Base-by-base conservation (phyloP, 495 filamentous ascomycete genomes). In the Staphylotrichum tortipilum region DNA sequence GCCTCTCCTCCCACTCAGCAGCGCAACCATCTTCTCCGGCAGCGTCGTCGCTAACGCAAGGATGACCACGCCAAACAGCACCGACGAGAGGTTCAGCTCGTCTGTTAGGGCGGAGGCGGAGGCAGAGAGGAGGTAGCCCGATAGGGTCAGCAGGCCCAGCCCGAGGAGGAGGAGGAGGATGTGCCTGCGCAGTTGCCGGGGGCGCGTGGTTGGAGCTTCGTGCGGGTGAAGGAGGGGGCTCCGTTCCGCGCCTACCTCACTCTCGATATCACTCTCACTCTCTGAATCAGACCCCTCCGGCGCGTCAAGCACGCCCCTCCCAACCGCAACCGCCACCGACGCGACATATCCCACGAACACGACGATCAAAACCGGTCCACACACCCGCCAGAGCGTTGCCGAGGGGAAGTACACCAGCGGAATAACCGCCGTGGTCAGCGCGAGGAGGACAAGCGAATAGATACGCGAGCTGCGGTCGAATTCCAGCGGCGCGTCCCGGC, bases 1-100 rank as follows among this genome's bases (percentile, higher is more conserved):
- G n/a, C n/a, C n/a, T n/a, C n/a, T n/a, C n/a, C n/a, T n/a, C n/a
- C n/a, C n/a, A n/a, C n/a, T n/a, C n/a, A n/a, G n/a, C n/a, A n/a
- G n/a, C n/a, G 75, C 67, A 15, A 19, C 8, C 2, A 80, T 65
- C 50, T 80, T 81, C 60, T 79, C 77, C 1, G 78, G 77, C 1
- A 81, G 54, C 0, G 78, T 81, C 0, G 78, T 79, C 15, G 77
- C 78, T 44, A 80, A 68, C 0, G 79, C 68, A 2, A 83, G 60
- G 11, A 83, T 65, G 0, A 69, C 74, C 22, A 79, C 59, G 30
- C 79, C 78, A 17, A 83, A 62, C 11, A 79, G 56, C 0, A 66
- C 66, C 30, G 63, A 70, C 1, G 76, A 76, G 0, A 78, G 53
- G 30, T 60, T 48, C 1, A 78, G 54, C 18, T 56, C 60, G 33